phyloP scores from a whole-genome alignment of 257 asterid species.

The Nicotiana tabacum region DNA sequence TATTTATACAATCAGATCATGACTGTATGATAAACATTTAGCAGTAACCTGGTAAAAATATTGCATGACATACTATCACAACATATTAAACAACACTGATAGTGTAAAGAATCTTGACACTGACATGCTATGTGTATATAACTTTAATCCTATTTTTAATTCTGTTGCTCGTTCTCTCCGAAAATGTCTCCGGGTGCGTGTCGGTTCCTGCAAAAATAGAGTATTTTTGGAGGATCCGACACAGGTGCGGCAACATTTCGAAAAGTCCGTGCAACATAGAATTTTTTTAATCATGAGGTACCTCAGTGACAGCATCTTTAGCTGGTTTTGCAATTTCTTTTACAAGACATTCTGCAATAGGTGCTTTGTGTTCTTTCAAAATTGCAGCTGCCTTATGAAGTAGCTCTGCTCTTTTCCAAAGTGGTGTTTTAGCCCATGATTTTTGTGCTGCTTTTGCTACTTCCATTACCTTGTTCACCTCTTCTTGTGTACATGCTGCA shows the following conservation, averaged over 20 bases:
- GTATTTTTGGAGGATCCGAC: too few species aligned
- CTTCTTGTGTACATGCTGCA: constrained; percentile 89
- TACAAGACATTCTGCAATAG: constrained; percentile 87
- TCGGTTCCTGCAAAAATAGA: too few species aligned
- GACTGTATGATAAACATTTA: background rate
- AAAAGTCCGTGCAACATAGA: background rate
- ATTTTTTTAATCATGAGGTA: constrained; percentile 3
- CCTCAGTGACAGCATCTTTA: constrained; percentile 93
- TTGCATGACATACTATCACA: background rate
- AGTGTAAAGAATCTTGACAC: background rate
- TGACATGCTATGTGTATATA: background rate
- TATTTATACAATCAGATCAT: background rate
- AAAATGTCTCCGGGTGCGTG: too few species aligned
- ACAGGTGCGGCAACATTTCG: too few species aligned
- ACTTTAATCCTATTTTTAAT: background rate
- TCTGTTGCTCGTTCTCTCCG: too few species aligned
- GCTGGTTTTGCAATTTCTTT: constrained; percentile 98
- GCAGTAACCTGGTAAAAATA: background rate
- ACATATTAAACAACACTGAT: background rate
- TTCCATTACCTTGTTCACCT: constrained; percentile 92
- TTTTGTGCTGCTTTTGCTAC: constrained; percentile 64
- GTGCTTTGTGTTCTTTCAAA: constrained; percentile 81
- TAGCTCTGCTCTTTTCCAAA: constrained; percentile 97
- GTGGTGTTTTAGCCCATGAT: constrained; percentile 86
- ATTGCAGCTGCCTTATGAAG: constrained; percentile 96